Evolutionary conservation across 768 basidiomycete genomes (phyloP).

Genomic region (Leccinum subtestaceum): DNA sequence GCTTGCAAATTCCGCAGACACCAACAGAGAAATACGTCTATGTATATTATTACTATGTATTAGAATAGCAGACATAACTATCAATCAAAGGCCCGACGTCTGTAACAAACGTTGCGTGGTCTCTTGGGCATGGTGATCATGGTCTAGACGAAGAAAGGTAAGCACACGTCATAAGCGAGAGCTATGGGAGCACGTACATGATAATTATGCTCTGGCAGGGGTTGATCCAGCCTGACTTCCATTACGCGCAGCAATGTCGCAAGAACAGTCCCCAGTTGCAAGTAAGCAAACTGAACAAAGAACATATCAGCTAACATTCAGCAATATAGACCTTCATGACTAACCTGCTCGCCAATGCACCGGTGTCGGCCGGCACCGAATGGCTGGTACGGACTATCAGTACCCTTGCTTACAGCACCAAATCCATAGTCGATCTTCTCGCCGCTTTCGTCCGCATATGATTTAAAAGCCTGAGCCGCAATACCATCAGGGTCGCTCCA

Average conservation of each 20-base stretch:
- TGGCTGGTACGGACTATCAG: conserved; percentile 93
- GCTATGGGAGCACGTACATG: conserved; percentile 53
- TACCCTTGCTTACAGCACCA: conserved; percentile 93
- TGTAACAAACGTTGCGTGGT: conserved; percentile 62
- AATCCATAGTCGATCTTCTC: conserved; percentile 97
- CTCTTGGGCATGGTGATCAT: conserved; percentile 90
- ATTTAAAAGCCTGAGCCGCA: conserved; percentile 72
- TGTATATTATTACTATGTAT: conserved; percentile 1
- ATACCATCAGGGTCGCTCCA: conserved; percentile 87
- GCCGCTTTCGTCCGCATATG: conserved; percentile 70
- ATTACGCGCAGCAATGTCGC: conserved; percentile 72
- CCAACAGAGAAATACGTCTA: conserved; percentile 2
- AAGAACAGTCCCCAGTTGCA: conserved; percentile 87
- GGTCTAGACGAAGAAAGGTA: conserved; percentile 49
- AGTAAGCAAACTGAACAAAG: conserved; percentile 75
- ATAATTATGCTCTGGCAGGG: conserved; percentile 84
- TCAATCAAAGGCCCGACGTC: conserved; percentile 59
- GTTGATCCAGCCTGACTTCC: conserved; percentile 61
- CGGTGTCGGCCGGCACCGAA: conserved; percentile 97
- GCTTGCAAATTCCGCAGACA: neutral
- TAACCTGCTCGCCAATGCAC: conserved; percentile 87
- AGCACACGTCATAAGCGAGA: conserved; percentile 4
- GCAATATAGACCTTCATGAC: conserved; percentile 11
- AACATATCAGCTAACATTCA: conserved; percentile 4
- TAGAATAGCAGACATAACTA: conserved; percentile 6